Base-by-base conservation (phyloP, 2,329 filamentous ascomycete species). In the Trichoderma breve region DNA sequence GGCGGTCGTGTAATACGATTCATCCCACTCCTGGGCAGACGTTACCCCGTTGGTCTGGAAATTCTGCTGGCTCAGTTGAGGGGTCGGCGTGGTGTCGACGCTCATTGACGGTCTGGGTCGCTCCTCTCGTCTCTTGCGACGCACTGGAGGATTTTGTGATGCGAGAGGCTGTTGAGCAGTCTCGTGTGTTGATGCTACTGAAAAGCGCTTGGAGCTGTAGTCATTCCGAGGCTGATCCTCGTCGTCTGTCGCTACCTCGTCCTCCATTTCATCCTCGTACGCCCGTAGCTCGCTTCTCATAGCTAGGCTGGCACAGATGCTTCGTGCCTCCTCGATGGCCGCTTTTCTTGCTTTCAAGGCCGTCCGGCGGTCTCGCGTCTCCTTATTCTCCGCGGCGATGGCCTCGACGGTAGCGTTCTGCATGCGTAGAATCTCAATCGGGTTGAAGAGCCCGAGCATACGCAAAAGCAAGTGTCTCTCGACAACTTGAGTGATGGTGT, bases 381-480 rank as follows among this genome's bases (percentile, higher is more conserved):
- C 84, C 80, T 85, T 86, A 76, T 86, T 86, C 79, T 87, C 85
- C 1, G 85, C 84, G 0, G 85, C 85, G 64, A 87, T 87, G 36
- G 82, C 83, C 76, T 87, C 85, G 43, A 87, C 82, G 5, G 81
- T 81, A 4, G 79, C 72, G 71, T 84, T 81, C 26, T 75, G 79
- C 84, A 87, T 85, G 73, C 81, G 80, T 57, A 87, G 76, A 39
- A 87, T 84, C 78, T 85, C 83, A n/a, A 86, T 83, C 8, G 85
- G 84, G 75, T 87, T 86, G 77, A 87, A 87, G 32, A 87, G 79
- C 34, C 83, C 80, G 62, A 86, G 82, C 83, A 87, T 86, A 34
- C 85, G 85, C 51, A 86, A 82, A 12, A 87, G 80, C 3, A 87
- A 78, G 70, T 87, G 85, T 0, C 85, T 82, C 76, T 87, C 86